Percentiles rank a stretch among this genome's conserved stretches.
phyloP scores from a whole-genome alignment of 768 basidiomycete species.

The Suillus plorans region DNA sequence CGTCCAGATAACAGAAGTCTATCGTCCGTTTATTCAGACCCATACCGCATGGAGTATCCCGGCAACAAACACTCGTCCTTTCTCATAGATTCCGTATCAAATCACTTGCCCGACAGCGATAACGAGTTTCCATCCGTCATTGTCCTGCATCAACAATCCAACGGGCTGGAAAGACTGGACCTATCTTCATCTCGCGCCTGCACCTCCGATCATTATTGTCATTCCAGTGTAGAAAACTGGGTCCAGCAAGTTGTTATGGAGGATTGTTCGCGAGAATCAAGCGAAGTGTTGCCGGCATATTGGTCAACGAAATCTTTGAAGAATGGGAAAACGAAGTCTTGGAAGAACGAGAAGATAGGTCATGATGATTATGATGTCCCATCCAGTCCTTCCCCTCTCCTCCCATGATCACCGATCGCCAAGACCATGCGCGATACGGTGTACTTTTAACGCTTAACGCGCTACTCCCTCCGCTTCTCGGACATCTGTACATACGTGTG shows the following conservation, averaged over 20 bases:
- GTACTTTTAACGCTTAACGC: neutral
- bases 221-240: slow-evolving; percentile 2
- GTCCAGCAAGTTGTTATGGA: slow-evolving; percentile 1
- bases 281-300: slow-evolving; percentile 5
- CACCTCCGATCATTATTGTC: neutral
- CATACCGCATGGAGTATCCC: neutral
- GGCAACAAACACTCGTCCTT: neutral
- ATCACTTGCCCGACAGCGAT: neutral
- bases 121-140: neutral
- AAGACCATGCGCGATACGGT: neutral
- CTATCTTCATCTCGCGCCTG: neutral
- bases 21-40: neutral
- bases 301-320: slow-evolving; percentile 6
- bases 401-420: neutral
- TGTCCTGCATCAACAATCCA: neutral
- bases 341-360: neutral
- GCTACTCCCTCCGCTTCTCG: neutral
- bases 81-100: neutral
- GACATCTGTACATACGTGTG: neutral
- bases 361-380: neutral
- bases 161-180: neutral
- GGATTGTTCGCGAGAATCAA: neutral
- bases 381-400: neutral
- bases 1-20: neutral
- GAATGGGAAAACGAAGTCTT: slow-evolving; percentile 1